Conservation (phyloP, 1,139 yeast species). For the Kurtzmaniella quercitrusa region DNA sequence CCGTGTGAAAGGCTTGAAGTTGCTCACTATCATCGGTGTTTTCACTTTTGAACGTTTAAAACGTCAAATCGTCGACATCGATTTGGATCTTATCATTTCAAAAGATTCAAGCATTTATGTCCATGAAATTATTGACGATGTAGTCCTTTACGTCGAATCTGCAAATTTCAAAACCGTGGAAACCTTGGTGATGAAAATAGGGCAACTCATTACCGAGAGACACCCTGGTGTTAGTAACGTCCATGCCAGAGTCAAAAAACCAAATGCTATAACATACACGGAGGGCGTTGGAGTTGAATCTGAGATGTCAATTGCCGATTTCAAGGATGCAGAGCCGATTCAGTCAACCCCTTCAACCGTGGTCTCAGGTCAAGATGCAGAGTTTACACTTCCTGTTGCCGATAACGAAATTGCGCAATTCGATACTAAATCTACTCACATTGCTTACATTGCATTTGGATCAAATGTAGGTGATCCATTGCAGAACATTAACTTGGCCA, state of each 20-base stretch:
- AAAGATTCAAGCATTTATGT: constrained; percentile 23
- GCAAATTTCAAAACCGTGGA: constrained; percentile 90
- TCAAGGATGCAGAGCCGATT: constrained; percentile 21
- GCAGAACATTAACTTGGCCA: constrained; percentile 55
- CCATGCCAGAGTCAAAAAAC: constrained; percentile 69
- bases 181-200: constrained; percentile 75
- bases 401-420: constrained; percentile 13
- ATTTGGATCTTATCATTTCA: constrained; percentile 26
- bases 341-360: neutral
- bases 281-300: constrained; percentile 88
- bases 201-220: constrained; percentile 53
- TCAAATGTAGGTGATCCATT: constrained; percentile 77
- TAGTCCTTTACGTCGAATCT: constrained; percentile 58
- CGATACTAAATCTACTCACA: constrained; percentile 30
- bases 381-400: constrained; percentile 37
- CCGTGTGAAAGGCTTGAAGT: constrained; percentile 47
- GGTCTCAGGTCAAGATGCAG: constrained; percentile 4
- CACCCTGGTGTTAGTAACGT: constrained; percentile 25
- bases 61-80: constrained; percentile 70
- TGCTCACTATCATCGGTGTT: constrained; percentile 82
- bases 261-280: constrained; percentile 83
- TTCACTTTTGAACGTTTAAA: constrained; percentile 84
- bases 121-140: constrained; percentile 40
- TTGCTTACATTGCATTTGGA: constrained; percentile 82
- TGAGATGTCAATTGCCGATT: constrained; percentile 40